Percentiles rank a stretch among this genome's conserved stretches.
These are phyloP conservation scores for Streptanthus diversifolius DNA, from an alignment of 345 rosid genomes.

Conservation along the genomic window DNA sequence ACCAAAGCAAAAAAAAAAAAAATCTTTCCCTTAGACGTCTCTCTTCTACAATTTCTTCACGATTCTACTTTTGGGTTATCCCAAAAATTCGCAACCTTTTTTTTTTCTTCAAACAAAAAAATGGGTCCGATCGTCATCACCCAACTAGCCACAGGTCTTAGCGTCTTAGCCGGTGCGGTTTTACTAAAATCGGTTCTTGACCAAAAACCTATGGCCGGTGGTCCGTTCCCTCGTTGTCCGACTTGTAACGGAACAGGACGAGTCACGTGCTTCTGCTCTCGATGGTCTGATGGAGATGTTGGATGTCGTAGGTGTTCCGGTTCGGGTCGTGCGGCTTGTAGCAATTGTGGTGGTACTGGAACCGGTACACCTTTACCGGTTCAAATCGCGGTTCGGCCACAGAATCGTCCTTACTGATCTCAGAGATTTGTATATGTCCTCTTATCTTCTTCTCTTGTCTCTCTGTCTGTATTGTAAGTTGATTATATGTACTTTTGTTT, in stretches of 20 bases:
- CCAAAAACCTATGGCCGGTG: constrained; percentile 91
- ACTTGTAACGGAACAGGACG: constrained; percentile 88
- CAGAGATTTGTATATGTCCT: constrained; percentile 13
- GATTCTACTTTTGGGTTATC: constrained; percentile 20
- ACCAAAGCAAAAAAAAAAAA: background rate
- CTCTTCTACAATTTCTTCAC: constrained; percentile 28
- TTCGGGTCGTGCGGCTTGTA: constrained; percentile 76
- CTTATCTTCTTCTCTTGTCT: background rate
- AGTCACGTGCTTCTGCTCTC: constrained; percentile 65
- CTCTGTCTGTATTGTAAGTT: constrained; percentile 21
- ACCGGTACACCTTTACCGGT: constrained; percentile 84
- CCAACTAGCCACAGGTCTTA: constrained; percentile 75
- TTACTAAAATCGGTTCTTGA: constrained; percentile 79
- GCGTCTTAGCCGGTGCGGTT: constrained; percentile 86
- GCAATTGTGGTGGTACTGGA: constrained; percentile 87
- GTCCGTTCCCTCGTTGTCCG: constrained; percentile 60
- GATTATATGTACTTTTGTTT: constrained; percentile 16
- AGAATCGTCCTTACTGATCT: constrained; percentile 43
- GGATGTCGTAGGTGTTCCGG: constrained; percentile 91
- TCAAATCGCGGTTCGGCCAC: constrained; percentile 57
- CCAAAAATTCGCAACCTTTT: constrained; percentile 3
- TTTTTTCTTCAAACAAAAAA: no score
- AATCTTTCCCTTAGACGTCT: constrained; percentile 18
- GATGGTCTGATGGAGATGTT: constrained; percentile 91
- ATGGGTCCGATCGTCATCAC: constrained; percentile 80